A percentile compares a stretch with the other conserved stretches of the same genome.
phyloP scores from a whole-genome alignment of 805 yeast genomes.

The Candida chauliodis region DNA sequence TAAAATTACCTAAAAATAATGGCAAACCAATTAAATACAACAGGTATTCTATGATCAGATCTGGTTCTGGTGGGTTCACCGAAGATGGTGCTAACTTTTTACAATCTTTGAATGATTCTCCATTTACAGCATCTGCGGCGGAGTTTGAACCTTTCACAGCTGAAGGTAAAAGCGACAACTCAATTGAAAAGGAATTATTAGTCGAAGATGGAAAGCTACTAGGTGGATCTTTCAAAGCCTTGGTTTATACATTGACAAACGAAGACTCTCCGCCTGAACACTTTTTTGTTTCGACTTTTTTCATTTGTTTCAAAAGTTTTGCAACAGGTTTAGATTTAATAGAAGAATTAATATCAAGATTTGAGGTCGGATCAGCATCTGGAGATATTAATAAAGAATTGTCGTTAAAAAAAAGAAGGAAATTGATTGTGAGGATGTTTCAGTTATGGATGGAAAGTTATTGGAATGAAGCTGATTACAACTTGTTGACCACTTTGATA shows the following conservation, averaged over 20 bases:
- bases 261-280: conserved; percentile 62
- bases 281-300: conserved; percentile 68
- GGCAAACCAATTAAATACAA: conserved; percentile 22
- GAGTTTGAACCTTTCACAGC: conserved; percentile 35
- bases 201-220: conserved; percentile 52
- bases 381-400: conserved; percentile 25
- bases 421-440: conserved; percentile 63
- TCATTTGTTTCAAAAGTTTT: conserved; percentile 72
- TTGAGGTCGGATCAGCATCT: conserved; percentile 40
- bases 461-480: conserved; percentile 69
- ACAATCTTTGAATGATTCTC: conserved; percentile 24
- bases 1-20: background rate
- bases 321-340: conserved; percentile 63
- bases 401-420: conserved; percentile 55
- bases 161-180: conserved; percentile 11
- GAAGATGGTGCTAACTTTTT: conserved; percentile 46
- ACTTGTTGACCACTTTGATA: conserved; percentile 62
- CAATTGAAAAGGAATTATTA: conserved; percentile 45
- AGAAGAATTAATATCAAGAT: conserved; percentile 63
- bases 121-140: conserved; percentile 31
- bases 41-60: conserved; percentile 48
- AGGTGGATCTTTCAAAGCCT: conserved; percentile 71
- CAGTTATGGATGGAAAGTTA: conserved; percentile 87
- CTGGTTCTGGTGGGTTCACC: conserved; percentile 49
- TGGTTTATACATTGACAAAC: conserved; percentile 63